These are phyloP conservation scores for Viola odorata DNA, from an alignment of 345 rosid species.

Conservation along the genomic window DNA sequence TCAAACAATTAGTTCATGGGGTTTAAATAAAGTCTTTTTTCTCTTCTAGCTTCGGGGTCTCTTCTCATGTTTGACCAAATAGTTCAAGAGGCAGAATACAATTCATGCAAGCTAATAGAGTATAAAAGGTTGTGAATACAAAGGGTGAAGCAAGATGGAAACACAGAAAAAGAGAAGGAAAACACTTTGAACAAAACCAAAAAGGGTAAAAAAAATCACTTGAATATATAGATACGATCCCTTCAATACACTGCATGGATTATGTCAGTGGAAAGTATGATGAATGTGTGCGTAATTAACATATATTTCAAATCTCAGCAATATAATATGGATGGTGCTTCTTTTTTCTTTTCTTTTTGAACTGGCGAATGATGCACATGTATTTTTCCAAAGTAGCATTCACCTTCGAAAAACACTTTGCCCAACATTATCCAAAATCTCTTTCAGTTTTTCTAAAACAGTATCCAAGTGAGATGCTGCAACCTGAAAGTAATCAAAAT, in stretches of 20 bases:
- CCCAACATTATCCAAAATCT: conserved; percentile 73
- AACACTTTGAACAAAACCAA: not conserved
- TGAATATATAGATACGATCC: not conserved
- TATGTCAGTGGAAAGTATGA: too few relatives aligned
- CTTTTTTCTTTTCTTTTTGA: too few relatives aligned
- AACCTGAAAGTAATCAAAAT: conserved; percentile 50
- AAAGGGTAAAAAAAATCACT: not conserved
- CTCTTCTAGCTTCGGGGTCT: too few relatives aligned
- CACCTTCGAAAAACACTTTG: conserved; percentile 82
- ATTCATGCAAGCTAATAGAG: not conserved
- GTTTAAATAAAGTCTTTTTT: too few relatives aligned
- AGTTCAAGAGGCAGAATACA: too few relatives aligned
- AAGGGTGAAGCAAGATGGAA: not conserved
- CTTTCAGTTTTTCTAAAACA: conserved; percentile 85
- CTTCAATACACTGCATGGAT: not conserved
- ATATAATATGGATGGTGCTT: not conserved
- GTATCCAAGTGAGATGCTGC: conserved; percentile 97
- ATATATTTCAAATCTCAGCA: too few relatives aligned
- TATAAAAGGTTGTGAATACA: not conserved
- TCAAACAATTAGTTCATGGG: too few relatives aligned
- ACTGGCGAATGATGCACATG: too few relatives aligned
- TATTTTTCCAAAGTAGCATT: conserved; percentile 10
- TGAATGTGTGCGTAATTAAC: too few relatives aligned
- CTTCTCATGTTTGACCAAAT: too few relatives aligned
- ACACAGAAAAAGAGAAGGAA: not conserved